Conservation (phyloP, 139 green algal genomes). For the Bryopsis sp. region DNA sequence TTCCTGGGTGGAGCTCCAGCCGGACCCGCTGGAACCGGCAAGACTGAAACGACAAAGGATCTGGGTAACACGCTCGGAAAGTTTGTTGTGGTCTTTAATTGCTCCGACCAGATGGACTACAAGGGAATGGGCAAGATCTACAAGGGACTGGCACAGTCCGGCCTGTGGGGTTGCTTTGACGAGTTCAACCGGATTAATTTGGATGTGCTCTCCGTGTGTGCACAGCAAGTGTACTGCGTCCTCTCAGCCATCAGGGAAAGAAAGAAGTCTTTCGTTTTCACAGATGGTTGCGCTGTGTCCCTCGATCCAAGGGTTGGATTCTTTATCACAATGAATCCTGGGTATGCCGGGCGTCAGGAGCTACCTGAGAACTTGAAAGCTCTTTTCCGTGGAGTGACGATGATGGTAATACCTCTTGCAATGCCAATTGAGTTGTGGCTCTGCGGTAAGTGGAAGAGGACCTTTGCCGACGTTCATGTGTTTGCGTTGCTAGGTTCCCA, state of each 20-base stretch:
- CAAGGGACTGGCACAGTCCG: conserved; percentile 88
- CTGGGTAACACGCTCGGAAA: conserved; percentile 90
- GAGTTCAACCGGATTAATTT: conserved; percentile 99
- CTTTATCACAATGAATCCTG: conserved; percentile 98
- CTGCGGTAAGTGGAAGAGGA: background rate
- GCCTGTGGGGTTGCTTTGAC: conserved; percentile 95
- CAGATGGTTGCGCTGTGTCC: conserved; percentile 71
- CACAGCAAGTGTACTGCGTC: conserved; percentile 92
- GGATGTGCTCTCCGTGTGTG: conserved; percentile 91
- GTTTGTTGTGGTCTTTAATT: conserved; percentile 98
- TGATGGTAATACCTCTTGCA: conserved; percentile 87
- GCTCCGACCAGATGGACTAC: conserved; percentile 88
- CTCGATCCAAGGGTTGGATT: conserved; percentile 86
- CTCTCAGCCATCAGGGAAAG: conserved; percentile 84
- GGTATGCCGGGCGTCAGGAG: conserved; percentile 86
- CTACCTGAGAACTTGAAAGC: conserved; percentile 97
- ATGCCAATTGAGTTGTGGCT: too few relatives aligned
- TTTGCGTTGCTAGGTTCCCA: conserved; percentile 43
- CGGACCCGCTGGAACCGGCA: conserved; percentile 86
- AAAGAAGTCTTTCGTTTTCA: conserved; percentile 88
- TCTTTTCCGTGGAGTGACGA: conserved; percentile 92
- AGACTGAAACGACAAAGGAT: conserved; percentile 97
- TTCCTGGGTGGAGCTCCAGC: conserved; percentile 89
- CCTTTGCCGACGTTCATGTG: background rate
- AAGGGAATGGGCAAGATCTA: conserved; percentile 95